Evolutionary conservation across 2,329 filamentous ascomycete species (phyloP).

Genomic region (Paecilomyces fulvus): DNA sequence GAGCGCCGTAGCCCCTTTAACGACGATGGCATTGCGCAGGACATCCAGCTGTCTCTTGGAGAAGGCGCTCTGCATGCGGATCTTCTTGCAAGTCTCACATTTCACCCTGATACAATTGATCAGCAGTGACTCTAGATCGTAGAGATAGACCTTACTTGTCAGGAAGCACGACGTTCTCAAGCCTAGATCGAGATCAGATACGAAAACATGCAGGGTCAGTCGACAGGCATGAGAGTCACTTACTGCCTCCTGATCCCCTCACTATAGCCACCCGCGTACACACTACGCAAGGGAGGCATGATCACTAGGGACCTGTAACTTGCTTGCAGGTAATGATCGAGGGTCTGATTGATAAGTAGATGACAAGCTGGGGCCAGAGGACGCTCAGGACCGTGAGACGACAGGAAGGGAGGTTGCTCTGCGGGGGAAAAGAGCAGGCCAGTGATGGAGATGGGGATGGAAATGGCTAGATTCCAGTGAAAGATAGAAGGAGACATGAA

Average conservation of each 20-base stretch:
- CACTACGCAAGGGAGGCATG: constrained; percentile 11
- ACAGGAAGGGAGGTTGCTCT: neutral
- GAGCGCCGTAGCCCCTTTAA: constrained; percentile 8
- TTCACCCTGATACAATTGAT: constrained; percentile 30
- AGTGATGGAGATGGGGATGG: neutral
- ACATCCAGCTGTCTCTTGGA: constrained; percentile 41
- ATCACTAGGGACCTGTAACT: neutral
- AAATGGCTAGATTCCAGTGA: neutral
- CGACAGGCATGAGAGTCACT: constrained; percentile 1
- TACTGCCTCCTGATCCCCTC: constrained; percentile 15
- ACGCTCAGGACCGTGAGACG: neutral
- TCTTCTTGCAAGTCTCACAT: constrained; percentile 40
- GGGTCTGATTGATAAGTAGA: neutral
- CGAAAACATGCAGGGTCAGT: neutral
- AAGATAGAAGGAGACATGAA: neutral
- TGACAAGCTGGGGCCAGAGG: neutral
- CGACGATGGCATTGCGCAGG: constrained; percentile 18
- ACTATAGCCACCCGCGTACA: constrained; percentile 18
- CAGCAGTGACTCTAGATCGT: neutral
- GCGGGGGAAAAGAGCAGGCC: neutral
- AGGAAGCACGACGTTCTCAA: constrained; percentile 19
- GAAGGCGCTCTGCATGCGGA: constrained; percentile 27
- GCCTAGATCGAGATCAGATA: constrained; percentile 8
- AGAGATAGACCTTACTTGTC: constrained; percentile 19
- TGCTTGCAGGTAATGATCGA: neutral